Evolutionary conservation across 2,329 filamentous ascomycete species (phyloP).

Genomic region (Septoria linicola): DNA sequence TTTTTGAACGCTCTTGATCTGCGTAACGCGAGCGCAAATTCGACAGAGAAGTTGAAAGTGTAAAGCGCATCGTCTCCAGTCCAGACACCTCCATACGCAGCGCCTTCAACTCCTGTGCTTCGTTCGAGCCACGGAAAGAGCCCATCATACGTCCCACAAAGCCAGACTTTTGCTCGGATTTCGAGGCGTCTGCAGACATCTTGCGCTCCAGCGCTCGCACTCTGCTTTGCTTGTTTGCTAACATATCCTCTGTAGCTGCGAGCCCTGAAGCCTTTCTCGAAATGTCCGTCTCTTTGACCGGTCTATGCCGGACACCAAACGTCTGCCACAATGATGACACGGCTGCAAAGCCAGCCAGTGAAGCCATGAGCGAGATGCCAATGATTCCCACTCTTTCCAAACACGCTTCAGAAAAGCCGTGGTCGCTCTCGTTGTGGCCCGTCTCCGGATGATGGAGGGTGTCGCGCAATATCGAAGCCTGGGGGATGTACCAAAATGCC

Average conservation of each 20-base stretch:
- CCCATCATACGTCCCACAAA: conserved; percentile 74
- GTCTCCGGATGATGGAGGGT: conserved; percentile 45
- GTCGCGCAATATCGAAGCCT: conserved; percentile 37
- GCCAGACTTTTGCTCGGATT: conserved; percentile 46
- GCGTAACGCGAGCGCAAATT: conserved; percentile 63
- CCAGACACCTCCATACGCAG: conserved; percentile 75
- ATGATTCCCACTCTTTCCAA: conserved; percentile 74
- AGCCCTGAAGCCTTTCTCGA: conserved; percentile 75
- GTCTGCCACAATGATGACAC: conserved; percentile 84
- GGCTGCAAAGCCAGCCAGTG: conserved; percentile 86
- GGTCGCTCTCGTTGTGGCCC: conserved; percentile 37
- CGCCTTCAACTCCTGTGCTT: conserved; percentile 53
- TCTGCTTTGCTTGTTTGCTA: conserved; percentile 70
- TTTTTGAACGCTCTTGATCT: conserved; percentile 66
- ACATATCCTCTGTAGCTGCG: conserved; percentile 76
- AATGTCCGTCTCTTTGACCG: conserved; percentile 66
- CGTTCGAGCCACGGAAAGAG: conserved; percentile 65
- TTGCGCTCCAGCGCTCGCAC: conserved; percentile 70
- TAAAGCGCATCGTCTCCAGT: conserved; percentile 74
- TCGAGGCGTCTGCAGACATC: conserved; percentile 43
- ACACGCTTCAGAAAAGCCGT: conserved; percentile 56
- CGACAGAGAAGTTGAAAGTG: conserved; percentile 64
- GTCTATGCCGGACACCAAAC: conserved; percentile 64
- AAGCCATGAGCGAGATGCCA: conserved; percentile 80
- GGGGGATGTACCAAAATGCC: conserved; percentile 65